Percentiles rank a stretch among this genome's conserved stretches.
Conservation (phyloP, 768 basidiomycete genomes). For the Trametes cinnabarina region DNA sequence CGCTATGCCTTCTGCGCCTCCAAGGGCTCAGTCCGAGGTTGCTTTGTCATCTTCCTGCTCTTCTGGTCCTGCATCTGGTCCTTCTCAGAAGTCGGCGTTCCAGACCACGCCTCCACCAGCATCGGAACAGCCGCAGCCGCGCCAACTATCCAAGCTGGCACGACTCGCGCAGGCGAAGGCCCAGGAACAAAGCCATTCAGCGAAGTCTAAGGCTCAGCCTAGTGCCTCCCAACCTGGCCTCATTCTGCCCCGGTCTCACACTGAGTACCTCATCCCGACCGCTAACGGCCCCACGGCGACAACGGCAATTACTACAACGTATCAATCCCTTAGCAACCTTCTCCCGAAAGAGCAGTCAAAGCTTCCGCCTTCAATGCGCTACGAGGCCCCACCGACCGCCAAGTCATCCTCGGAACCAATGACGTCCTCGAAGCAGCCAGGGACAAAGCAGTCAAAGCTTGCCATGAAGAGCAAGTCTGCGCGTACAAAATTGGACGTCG, state of each 20-base stretch:
- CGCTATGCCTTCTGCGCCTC: not conserved
- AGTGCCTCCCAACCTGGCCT: conserved; percentile 20
- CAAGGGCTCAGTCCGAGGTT: not conserved
- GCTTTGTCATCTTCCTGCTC: not conserved
- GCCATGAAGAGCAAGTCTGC: conserved; percentile 70
- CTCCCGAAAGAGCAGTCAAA: conserved; percentile 30
- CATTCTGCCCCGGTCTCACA: conserved; percentile 47
- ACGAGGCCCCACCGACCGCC: conserved; percentile 9
- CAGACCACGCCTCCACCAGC: not conserved
- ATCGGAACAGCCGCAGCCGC: conserved; percentile 8
- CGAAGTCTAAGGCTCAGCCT: conserved; percentile 27
- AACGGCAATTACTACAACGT: conserved; percentile 80
- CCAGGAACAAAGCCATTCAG: conserved; percentile 27
- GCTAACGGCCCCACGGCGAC: conserved; percentile 83
- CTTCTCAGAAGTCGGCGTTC: not conserved
- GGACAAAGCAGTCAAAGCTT: conserved; percentile 64
- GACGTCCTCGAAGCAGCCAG: conserved; percentile 21
- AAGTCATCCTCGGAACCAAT: not conserved
- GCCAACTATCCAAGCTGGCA: conserved; percentile 65
- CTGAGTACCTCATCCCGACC: conserved; percentile 73
- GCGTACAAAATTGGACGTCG: conserved; percentile 48
- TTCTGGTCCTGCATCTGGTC: not conserved
- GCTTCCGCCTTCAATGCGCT: conserved; percentile 25
- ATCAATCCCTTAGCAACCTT: conserved; percentile 67
- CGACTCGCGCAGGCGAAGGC: conserved; percentile 66